Base-by-base conservation (phyloP, 1,139 yeast species). In the Sugiyamaella castrensis region DNA sequence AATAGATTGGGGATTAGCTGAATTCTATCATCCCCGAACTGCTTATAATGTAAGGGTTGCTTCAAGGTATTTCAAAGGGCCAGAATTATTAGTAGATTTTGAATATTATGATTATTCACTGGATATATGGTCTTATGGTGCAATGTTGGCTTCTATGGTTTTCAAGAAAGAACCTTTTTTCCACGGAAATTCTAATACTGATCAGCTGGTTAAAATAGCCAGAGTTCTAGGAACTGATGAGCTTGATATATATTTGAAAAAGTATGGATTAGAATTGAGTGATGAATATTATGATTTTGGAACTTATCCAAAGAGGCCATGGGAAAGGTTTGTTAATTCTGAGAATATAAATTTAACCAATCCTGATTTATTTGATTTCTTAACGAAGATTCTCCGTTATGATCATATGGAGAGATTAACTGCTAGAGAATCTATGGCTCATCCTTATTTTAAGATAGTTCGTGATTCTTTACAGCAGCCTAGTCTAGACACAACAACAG, bases 1-100 rank as follows among this genome's bases (percentile, higher is more conserved):
- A 55, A 91, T 91, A 57, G 98, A 91, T 71, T 91, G 98, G 98
- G 98, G 98, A 7, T 73, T 91, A 54, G 97, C 97, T 1, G 98
- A 91, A 67, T 89, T 87, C 63, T 91, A 91, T 65, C 97, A 91
- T 64, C 86, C 87, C 0, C 91, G 91, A 26, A 85, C 85, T 53
- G 97, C 88, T 61, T 91, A 88, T 67, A 91, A 91, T 62, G 97
- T 89, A 19, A 79, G 98, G 59, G 98, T 91, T 12, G 98, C 98
- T 0, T 87, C 96, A 15, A 77, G 98, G 58, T 91, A 87, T 66
- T 91, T 87, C 69, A 91, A 91, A 68, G 97, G 97, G 8, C 98
- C 98, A 0, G 98, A 91, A 66, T 73, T 91, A 55, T 72, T 91
- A 53, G 94, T 91, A 4, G 94, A 89, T 65, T 83, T 83, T 62